Percentiles rank a stretch among this genome's conserved stretches.
These are phyloP conservation scores for Tardiomyces digboiensis DNA, from an alignment of 1,139 yeast genomes.

Conservation along the genomic window DNA sequence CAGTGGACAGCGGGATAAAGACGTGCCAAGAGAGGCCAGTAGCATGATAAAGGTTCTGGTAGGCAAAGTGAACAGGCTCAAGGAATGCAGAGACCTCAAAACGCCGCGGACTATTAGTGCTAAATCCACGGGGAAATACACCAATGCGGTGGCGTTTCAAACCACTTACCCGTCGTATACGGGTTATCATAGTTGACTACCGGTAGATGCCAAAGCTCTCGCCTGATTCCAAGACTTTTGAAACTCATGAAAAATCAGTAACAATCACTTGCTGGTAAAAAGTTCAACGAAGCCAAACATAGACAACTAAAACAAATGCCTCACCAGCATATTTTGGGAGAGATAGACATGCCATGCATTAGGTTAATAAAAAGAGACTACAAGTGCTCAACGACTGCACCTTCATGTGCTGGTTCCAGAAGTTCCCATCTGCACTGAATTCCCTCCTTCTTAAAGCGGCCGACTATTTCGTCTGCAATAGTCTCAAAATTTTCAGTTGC, in stretches of 20 bases:
- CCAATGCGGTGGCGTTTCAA: too few relatives aligned
- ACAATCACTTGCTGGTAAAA: too few relatives aligned
- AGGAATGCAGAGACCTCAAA: constrained; percentile 8
- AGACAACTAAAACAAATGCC: too few relatives aligned
- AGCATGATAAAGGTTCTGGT: constrained; percentile 14
- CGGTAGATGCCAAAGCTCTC: too few relatives aligned
- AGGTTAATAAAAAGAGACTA: too few relatives aligned
- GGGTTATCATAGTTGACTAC: too few relatives aligned
- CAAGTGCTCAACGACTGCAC: constrained; percentile 26
- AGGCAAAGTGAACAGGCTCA: constrained; percentile 9
- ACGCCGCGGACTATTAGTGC: constrained; percentile 1
- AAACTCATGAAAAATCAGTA: too few relatives aligned
- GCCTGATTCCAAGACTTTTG: too few relatives aligned
- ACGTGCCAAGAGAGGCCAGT: constrained; percentile 79
- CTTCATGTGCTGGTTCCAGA: constrained; percentile 79
- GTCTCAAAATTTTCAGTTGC: constrained; percentile 82
- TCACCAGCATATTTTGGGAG: too few relatives aligned
- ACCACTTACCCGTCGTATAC: too few relatives aligned
- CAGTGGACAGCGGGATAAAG: constrained; percentile 65
- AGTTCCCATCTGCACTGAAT: constrained; percentile 76
- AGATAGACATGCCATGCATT: too few relatives aligned
- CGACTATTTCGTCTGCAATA: constrained; percentile 71
- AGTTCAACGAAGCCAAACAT: too few relatives aligned
- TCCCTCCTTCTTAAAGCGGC: constrained; percentile 53
- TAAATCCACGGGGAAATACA: neutral